Conservation (phyloP, 805 yeast genomes). For the Candida yuanshanica region DNA sequence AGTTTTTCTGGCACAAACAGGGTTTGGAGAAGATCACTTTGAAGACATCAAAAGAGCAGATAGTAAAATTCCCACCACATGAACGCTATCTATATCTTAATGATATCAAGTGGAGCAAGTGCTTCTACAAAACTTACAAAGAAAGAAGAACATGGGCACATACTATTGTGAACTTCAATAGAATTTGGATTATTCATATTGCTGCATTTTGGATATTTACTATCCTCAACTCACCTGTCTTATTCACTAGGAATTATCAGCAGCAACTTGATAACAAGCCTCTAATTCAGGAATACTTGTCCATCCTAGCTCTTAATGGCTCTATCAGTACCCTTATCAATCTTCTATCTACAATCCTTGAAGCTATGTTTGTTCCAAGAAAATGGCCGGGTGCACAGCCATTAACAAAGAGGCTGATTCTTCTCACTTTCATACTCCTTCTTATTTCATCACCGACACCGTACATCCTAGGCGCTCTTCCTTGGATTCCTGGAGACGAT, state of each 20-base stretch:
- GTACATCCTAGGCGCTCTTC: slow-evolving; percentile 39
- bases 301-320: slow-evolving; percentile 66
- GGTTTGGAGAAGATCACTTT: slow-evolving; percentile 57
- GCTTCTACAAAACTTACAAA: slow-evolving; percentile 67
- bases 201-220: slow-evolving; percentile 77
- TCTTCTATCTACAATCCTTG: slow-evolving; percentile 50
- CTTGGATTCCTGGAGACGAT: slow-evolving; percentile 28
- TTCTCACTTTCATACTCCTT: slow-evolving; percentile 37
- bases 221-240: slow-evolving; percentile 57
- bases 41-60: slow-evolving; percentile 30
- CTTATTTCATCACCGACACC: slow-evolving; percentile 46
- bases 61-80: slow-evolving; percentile 35
- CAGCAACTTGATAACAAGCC: slow-evolving; percentile 57
- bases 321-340: slow-evolving; percentile 52
- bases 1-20: slow-evolving; percentile 75
- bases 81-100: slow-evolving; percentile 52
- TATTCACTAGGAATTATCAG: slow-evolving; percentile 55
- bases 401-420: slow-evolving; percentile 39
- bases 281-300: slow-evolving; percentile 43
- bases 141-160: slow-evolving; percentile 79
- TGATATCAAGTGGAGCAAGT: slow-evolving; percentile 59
- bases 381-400: slow-evolving; percentile 69
- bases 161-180: slow-evolving; percentile 62
- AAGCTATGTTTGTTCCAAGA: slow-evolving; percentile 62
- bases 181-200: slow-evolving; percentile 75